Conservation (phyloP, 495 filamentous ascomycete genomes). For the Cryomyces minteri region DNA sequence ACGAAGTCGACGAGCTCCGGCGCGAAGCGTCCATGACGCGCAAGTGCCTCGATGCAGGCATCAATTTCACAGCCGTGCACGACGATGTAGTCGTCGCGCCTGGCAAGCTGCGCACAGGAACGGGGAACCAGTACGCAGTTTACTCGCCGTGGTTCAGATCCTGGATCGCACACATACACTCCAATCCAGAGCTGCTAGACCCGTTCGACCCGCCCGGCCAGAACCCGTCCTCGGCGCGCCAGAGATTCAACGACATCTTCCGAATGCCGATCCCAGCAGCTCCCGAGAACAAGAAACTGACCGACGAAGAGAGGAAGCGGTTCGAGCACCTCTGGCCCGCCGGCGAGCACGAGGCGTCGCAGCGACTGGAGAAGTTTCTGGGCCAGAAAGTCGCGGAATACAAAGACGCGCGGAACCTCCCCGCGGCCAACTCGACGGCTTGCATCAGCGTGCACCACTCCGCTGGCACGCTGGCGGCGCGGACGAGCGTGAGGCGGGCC, state of each 20-base stretch:
- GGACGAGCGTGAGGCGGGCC: slow-evolving; percentile 53
- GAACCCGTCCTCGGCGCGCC: slow-evolving; percentile 38
- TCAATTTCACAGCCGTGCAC: slow-evolving; percentile 46
- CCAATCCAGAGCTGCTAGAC: slow-evolving; percentile 44
- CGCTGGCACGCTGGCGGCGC: slow-evolving; percentile 55
- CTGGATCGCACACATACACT: slow-evolving; percentile 55
- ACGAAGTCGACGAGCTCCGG: slow-evolving; percentile 61
- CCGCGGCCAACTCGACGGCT: slow-evolving; percentile 43
- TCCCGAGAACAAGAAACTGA: slow-evolving; percentile 45
- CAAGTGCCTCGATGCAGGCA: slow-evolving; percentile 35
- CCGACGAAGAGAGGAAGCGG: slow-evolving; percentile 35
- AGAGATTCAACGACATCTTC: slow-evolving; percentile 41
- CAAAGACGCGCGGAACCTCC: slow-evolving; percentile 38
- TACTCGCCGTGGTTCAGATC: slow-evolving; percentile 67
- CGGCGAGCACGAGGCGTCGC: slow-evolving; percentile 58
- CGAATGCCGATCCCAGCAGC: slow-evolving; percentile 38
- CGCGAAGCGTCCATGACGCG: slow-evolving; percentile 51
- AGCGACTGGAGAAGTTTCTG: slow-evolving; percentile 51
- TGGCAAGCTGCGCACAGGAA: slow-evolving; percentile 39
- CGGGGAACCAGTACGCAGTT: slow-evolving; percentile 64
- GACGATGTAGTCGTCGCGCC: slow-evolving; percentile 74
- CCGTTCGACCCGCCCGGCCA: slow-evolving; percentile 35
- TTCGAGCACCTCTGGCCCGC: slow-evolving; percentile 51
- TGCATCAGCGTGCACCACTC: slow-evolving; percentile 66
- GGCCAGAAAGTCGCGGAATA: slow-evolving; percentile 45